Evolutionary conservation across 192 early-diverging fungal species (phyloP).

Genomic region (Gigaspora rosea): DNA sequence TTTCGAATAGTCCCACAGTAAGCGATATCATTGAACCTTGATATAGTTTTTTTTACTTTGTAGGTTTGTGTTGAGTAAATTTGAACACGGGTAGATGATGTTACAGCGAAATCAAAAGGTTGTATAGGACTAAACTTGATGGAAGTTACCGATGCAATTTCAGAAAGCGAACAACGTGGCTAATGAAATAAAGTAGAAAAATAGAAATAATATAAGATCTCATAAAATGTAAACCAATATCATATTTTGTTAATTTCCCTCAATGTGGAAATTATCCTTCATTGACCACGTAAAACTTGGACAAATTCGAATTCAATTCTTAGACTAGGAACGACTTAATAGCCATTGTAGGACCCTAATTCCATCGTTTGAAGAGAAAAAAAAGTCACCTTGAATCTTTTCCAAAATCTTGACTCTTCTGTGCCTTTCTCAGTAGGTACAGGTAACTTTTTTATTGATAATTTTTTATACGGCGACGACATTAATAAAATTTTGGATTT

Average conservation of each 20-base stretch:
- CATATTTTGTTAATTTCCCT: too few species aligned
- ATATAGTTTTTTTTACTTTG: conserved; percentile 85
- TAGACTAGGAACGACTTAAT: too few species aligned
- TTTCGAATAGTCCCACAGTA: conserved; percentile 76
- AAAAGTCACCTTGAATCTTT: conserved; percentile 65
- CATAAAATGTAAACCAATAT: too few species aligned
- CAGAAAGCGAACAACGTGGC: conserved; percentile 87
- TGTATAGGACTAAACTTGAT: conserved; percentile 78
- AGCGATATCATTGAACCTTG: conserved; percentile 90
- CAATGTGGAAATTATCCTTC: too few species aligned
- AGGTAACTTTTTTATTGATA: conserved; percentile 10
- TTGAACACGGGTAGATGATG: conserved; percentile 88
- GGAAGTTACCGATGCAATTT: conserved; percentile 80
- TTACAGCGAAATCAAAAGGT: conserved; percentile 90
- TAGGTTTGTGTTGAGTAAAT: conserved; percentile 85
- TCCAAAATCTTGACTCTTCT: conserved; percentile 74
- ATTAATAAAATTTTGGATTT: conserved; percentile 8
- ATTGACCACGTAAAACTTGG: too few species aligned
- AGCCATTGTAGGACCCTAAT: too few species aligned
- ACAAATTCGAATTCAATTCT: too few species aligned
- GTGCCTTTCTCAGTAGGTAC: conserved; percentile 23
- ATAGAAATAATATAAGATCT: too few species aligned
- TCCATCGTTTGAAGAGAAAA: not conserved
- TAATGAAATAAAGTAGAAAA: conserved; percentile 32
- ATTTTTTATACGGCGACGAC: conserved; percentile 1